Evolutionary conservation across 768 basidiomycete genomes (phyloP).

Genomic region (Kwoniella botswanensis): DNA sequence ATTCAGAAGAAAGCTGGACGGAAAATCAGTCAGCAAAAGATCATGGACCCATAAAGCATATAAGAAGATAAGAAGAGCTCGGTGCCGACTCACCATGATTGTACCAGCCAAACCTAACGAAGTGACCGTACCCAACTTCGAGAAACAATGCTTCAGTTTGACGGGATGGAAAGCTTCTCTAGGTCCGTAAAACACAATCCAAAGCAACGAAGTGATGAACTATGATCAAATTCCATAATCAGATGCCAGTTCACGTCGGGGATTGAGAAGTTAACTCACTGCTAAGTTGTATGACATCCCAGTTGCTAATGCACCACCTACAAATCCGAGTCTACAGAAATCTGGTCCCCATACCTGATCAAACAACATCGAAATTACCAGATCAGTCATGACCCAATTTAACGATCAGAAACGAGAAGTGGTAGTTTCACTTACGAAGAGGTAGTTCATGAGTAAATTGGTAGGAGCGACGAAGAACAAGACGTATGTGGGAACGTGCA

Average conservation of each 20-base stretch:
- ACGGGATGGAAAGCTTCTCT: slow-evolving; percentile 83
- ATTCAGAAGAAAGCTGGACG: slow-evolving; percentile 70
- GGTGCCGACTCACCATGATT: slow-evolving; percentile 47
- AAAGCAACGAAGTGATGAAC: slow-evolving; percentile 56
- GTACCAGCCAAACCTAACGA: slow-evolving; percentile 69
- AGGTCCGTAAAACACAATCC: slow-evolving; percentile 59
- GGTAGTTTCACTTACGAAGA: slow-evolving; percentile 64
- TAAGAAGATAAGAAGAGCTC: background rate
- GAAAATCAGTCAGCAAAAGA: background rate
- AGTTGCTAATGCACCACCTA: slow-evolving; percentile 89
- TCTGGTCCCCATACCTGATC: slow-evolving; percentile 77
- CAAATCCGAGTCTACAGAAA: slow-evolving; percentile 79
- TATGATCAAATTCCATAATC: slow-evolving; percentile 59
- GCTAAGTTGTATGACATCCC: slow-evolving; percentile 89
- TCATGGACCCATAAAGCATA: background rate
- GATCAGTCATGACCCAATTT: background rate
- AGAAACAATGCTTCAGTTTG: slow-evolving; percentile 69
- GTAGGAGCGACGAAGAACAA: slow-evolving; percentile 81
- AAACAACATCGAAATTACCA: background rate
- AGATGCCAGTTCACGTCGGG: slow-evolving; percentile 51
- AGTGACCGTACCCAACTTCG: slow-evolving; percentile 67
- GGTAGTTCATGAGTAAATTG: slow-evolving; percentile 80
- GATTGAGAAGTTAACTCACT: slow-evolving; percentile 42
- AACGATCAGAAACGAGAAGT: background rate
- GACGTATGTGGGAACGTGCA: slow-evolving; percentile 82